These are phyloP conservation scores for Penicillium sp. DNA, from an alignment of 2,329 filamentous ascomycete species.

Conservation along the genomic window DNA sequence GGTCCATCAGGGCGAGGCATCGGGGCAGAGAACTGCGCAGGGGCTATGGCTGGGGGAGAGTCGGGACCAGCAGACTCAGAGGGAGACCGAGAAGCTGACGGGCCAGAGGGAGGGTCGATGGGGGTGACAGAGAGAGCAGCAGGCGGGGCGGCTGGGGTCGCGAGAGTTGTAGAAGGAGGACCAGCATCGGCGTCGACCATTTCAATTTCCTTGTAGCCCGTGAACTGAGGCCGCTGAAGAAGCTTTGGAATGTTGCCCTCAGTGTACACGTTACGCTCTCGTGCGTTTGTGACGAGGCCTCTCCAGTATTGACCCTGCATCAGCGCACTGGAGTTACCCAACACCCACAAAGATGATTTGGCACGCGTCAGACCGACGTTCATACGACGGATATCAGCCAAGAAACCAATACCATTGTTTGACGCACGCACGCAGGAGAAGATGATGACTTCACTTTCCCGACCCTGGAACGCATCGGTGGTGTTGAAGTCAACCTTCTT, in stretches of 20 bases:
- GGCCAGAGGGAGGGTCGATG: slow-evolving; percentile 19
- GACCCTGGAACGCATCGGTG: slow-evolving; percentile 94
- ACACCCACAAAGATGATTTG: slow-evolving; percentile 93
- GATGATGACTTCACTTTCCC: slow-evolving; percentile 97
- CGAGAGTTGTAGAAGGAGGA: slow-evolving; percentile 2
- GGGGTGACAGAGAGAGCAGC: slow-evolving; percentile 4
- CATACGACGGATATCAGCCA: slow-evolving; percentile 98
- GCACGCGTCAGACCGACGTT: slow-evolving; percentile 97
- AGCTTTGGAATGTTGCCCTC: slow-evolving; percentile 62
- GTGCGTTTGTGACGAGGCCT: slow-evolving; percentile 80
- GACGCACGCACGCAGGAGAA: slow-evolving; percentile 97
- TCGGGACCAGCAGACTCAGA: slow-evolving; percentile 28
- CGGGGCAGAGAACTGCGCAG: slow-evolving; percentile 27
- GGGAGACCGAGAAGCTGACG: slow-evolving; percentile 35
- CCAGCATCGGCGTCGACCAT: slow-evolving; percentile 42
- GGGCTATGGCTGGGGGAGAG: slow-evolving; percentile 24
- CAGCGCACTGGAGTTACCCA: slow-evolving; percentile 87
- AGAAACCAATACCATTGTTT: slow-evolving; percentile 93
- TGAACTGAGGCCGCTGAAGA: slow-evolving; percentile 56
- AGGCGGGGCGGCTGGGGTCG: slow-evolving; percentile 9
- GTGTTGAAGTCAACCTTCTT: slow-evolving; percentile 95
- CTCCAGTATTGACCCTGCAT: slow-evolving; percentile 89
- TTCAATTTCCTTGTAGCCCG: slow-evolving; percentile 46
- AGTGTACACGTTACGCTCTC: slow-evolving; percentile 73
- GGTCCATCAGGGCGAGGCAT: slow-evolving; percentile 36